Conservation (phyloP, 768 basidiomycete genomes). For the Xerocomellus amylosporus region DNA sequence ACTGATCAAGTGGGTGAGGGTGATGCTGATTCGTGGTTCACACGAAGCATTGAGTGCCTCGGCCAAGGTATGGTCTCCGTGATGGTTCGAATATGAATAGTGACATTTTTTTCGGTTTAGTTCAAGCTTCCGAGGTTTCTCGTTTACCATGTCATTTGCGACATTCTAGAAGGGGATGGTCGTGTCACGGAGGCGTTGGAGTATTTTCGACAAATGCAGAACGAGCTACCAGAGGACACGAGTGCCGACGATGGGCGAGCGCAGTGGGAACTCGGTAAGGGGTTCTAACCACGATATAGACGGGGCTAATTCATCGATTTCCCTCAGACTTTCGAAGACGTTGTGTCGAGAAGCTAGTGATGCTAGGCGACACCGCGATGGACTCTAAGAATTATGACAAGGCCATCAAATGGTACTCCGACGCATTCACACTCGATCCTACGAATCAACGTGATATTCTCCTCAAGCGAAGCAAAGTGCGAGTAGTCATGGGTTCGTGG, state of each 20-base stretch:
- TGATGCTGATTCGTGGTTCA: background rate
- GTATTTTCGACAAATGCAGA: too few relatives aligned
- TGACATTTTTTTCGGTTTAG: too few relatives aligned
- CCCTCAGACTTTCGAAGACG: background rate
- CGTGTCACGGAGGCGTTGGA: too few relatives aligned
- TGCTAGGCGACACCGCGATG: background rate
- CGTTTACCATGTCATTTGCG: too few relatives aligned
- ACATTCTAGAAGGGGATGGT: too few relatives aligned
- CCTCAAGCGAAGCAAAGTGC: slow-evolving; percentile 3
- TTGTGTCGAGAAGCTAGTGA: background rate
- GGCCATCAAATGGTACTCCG: background rate
- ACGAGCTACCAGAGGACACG: too few relatives aligned
- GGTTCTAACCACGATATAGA: too few relatives aligned
- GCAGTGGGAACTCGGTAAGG: background rate
- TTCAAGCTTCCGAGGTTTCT: too few relatives aligned
- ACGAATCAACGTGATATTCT: background rate
- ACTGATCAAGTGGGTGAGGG: background rate
- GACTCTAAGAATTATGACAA: background rate
- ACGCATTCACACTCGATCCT: background rate
- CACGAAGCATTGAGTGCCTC: background rate
- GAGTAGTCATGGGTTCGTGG: too few relatives aligned
- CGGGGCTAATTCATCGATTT: background rate
- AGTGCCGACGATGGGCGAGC: background rate
- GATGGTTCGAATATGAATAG: too few relatives aligned
- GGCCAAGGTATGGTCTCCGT: background rate